Conservation (phyloP, 805 yeast genomes). For the Kluyveromyces nonfermentans region DNA sequence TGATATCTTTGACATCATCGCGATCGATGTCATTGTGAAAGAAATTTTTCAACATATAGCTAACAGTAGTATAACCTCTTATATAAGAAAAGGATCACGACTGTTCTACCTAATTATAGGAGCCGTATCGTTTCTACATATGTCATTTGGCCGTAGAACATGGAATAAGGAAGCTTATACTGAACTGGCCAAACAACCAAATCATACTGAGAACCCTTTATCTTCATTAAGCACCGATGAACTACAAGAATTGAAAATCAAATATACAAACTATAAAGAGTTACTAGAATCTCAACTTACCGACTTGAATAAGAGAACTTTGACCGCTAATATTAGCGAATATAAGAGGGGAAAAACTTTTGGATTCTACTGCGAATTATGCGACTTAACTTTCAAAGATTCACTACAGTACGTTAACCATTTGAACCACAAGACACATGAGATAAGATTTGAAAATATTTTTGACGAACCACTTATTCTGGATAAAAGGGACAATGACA, state of each 20-base stretch:
- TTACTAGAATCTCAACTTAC: slow-evolving; percentile 20
- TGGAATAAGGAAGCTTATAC: slow-evolving; percentile 69
- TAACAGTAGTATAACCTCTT: too few relatives aligned
- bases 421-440: slow-evolving; percentile 65
- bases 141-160: slow-evolving; percentile 49
- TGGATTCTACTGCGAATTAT: slow-evolving; percentile 78
- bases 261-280: slow-evolving; percentile 18
- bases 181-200: slow-evolving; percentile 32
- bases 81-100: too few relatives aligned
- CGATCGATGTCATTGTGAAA: too few relatives aligned
- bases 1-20: too few relatives aligned
- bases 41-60: not conserved
- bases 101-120: too few relatives aligned
- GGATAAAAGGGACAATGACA: slow-evolving; percentile 29
- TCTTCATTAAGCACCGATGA: slow-evolving; percentile 10
- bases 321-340: slow-evolving; percentile 24
- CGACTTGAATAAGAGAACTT: slow-evolving; percentile 28
- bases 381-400: slow-evolving; percentile 76
- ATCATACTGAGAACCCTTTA: slow-evolving; percentile 12
- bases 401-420: slow-evolving; percentile 77
- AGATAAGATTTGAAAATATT: slow-evolving; percentile 31
- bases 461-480: slow-evolving; percentile 25
- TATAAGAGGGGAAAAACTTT: slow-evolving; percentile 48
- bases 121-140: too few relatives aligned
- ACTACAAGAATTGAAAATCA: slow-evolving; percentile 9